These are phyloP conservation scores for Phyllosticta citribraziliensis DNA, from an alignment of 2,329 filamentous ascomycete species.

Conservation along the genomic window DNA sequence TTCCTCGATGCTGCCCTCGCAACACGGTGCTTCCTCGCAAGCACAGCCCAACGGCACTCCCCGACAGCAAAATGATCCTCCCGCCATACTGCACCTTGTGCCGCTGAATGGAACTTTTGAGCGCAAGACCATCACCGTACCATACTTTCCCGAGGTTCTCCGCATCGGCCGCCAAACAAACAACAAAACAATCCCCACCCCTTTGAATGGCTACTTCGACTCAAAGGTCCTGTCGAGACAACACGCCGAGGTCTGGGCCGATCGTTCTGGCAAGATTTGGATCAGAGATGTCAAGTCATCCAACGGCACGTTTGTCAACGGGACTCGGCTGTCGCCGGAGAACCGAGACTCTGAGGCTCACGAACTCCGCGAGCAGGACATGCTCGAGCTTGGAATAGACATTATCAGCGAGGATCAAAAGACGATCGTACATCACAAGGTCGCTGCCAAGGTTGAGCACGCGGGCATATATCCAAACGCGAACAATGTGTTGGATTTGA, in stretches of 20 bases:
- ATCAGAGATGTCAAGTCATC: constrained; percentile 97
- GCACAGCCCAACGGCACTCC: constrained; percentile 48
- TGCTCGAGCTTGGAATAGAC: constrained; percentile 90
- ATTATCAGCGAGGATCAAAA: constrained; percentile 99
- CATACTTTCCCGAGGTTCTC: constrained; percentile 86
- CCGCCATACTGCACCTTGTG: constrained; percentile 73
- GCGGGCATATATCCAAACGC: constrained; percentile 70
- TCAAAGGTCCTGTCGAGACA: constrained; percentile 95
- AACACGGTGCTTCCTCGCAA: constrained; percentile 55
- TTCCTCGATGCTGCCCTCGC: constrained; percentile 54
- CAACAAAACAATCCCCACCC: constrained; percentile 85
- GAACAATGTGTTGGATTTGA: constrained; percentile 75
- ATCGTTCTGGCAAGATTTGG: constrained; percentile 77
- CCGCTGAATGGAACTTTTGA: constrained; percentile 96
- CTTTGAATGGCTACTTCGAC: constrained; percentile 90
- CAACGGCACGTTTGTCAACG: constrained; percentile 97
- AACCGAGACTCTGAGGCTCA: constrained; percentile 95
- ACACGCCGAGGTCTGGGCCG: constrained; percentile 92
- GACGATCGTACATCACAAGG: constrained; percentile 96
- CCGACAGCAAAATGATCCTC: constrained; percentile 43
- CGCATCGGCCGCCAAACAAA: constrained; percentile 96
- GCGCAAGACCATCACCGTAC: constrained; percentile 89
- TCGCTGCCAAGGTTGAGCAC: constrained; percentile 92
- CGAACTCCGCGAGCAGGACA: constrained; percentile 82
- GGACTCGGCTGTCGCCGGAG: constrained; percentile 77